Conservation (phyloP, 495 filamentous ascomycete species). For the Cairneyella variabilis region DNA sequence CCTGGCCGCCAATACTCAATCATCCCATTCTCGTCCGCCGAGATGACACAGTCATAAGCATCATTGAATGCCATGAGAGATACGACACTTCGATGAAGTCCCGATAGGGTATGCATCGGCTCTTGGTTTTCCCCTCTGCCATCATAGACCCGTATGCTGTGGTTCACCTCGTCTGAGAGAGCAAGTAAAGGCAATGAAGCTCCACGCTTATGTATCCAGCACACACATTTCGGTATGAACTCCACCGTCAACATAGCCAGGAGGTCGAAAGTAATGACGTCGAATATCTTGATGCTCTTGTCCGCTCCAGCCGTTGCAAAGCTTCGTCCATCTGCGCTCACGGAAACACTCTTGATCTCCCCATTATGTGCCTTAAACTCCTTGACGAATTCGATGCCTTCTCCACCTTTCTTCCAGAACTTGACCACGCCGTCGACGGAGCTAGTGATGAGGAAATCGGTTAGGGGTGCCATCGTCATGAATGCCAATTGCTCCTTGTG, state of each 20-base stretch:
- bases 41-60: constrained; percentile 82
- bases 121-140: constrained; percentile 71
- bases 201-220: constrained; percentile 89
- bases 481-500: constrained; percentile 92
- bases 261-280: constrained; percentile 92
- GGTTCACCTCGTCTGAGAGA: constrained; percentile 75
- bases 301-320: constrained; percentile 88
- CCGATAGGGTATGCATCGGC: constrained; percentile 69
- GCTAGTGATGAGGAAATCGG: constrained; percentile 91
- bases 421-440: constrained; percentile 93
- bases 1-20: constrained; percentile 92
- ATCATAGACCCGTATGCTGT: constrained; percentile 77
- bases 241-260: constrained; percentile 75
- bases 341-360: constrained; percentile 76
- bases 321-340: constrained; percentile 86
- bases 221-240: constrained; percentile 71
- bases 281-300: constrained; percentile 91
- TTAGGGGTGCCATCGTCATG: constrained; percentile 78
- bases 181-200: constrained; percentile 83
- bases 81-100: constrained; percentile 74
- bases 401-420: constrained; percentile 96
- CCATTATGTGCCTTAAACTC: constrained; percentile 89
- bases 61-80: constrained; percentile 86
- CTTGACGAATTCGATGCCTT: constrained; percentile 95
- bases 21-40: constrained; percentile 88